Percentiles rank a stretch among this genome's conserved stretches.
phyloP scores from a whole-genome alignment of 2,329 filamentous ascomycete genomes.

The Trichoderma pleuroti region DNA sequence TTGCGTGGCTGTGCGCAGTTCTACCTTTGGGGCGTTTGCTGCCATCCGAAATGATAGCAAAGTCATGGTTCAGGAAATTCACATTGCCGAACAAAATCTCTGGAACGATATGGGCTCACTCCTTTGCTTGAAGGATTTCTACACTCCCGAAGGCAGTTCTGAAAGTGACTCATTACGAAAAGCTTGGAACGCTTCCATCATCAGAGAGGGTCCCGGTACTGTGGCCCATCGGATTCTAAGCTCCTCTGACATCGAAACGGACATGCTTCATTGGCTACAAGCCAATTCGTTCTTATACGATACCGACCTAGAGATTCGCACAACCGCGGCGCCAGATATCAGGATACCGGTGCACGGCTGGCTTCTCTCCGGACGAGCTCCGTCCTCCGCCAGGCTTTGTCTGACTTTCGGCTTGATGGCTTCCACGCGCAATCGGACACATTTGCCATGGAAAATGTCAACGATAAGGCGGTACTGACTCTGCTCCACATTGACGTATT shows the following conservation, averaged over 20 bases:
- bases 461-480: slow-evolving; percentile 55
- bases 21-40: slow-evolving; percentile 84
- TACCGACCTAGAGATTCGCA: slow-evolving; percentile 46
- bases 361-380: slow-evolving; percentile 68
- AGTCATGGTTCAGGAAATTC: slow-evolving; percentile 69
- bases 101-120: slow-evolving; percentile 72
- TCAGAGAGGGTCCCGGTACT: slow-evolving; percentile 46
- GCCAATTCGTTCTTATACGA: slow-evolving; percentile 40
- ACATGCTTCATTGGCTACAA: slow-evolving; percentile 52
- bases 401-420: slow-evolving; percentile 46
- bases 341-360: slow-evolving; percentile 80
- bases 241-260: slow-evolving; percentile 63
- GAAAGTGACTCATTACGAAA: slow-evolving; percentile 40
- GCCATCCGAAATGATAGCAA: slow-evolving; percentile 81
- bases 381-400: slow-evolving; percentile 60
- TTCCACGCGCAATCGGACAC: slow-evolving; percentile 27
- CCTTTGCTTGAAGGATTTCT: slow-evolving; percentile 63
- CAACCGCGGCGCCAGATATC: slow-evolving; percentile 63
- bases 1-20: slow-evolving; percentile 79
- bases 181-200: slow-evolving; percentile 32
- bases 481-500: slow-evolving; percentile 71
- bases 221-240: slow-evolving; percentile 54
- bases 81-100: slow-evolving; percentile 62
- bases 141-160: slow-evolving; percentile 37
- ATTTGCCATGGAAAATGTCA: slow-evolving; percentile 35